Evolutionary conservation across 345 rosid genomes (phyloP), one percentile per base, ranked within the genome.

Genomic region (Hibiscus tridactylites): DNA sequence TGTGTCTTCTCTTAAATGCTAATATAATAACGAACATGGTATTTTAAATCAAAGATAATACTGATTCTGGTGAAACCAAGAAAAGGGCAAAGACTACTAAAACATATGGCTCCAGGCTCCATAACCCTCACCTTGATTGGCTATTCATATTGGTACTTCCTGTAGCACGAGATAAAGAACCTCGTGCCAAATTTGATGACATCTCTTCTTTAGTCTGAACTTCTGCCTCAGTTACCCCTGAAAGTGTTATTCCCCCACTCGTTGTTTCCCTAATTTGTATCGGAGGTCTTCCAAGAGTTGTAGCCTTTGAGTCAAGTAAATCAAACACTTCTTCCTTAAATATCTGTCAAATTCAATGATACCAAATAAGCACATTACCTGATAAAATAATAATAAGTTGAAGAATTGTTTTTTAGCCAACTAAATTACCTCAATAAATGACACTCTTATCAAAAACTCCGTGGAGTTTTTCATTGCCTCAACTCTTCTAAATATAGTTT

Each of bases 61-160:
- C 16, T 50, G 6, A 15, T 4, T 49, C 53, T 12, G 53, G 17
- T 4, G 17, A 50, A 50, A 15, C 56, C 19, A 50, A 50, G 1
- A 12, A 50, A 16, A 3, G 5, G 17, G 2, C n/a, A 65, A 21
- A 4, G 54, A 44, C 5, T 44, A 12, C 54, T 65, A 44, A 47
- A 16, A 60, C 21, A 0, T n/a, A 31, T 52, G 54, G 24, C 8
- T 35, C 35, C 29, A 10, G 54, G 24, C 8, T 35, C 35, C 29
- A 10, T 29, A 57, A 49, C 12, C 35, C 19, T 29, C 58, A 92
- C 99, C 99, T 95, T 11, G 99, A 95, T 75, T 95, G 99, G 75
- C 92, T 95, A 74, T 95, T 92, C 99, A 95, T 95, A 61, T 92
- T 92, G 19, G 99, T 95, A 73, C 99, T 95, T 16, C 84, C 99